A percentile compares a stretch with the other conserved stretches of the same genome.
Evolutionary conservation across 768 basidiomycete genomes (phyloP).

Genomic region (Nidularia sp.): DNA sequence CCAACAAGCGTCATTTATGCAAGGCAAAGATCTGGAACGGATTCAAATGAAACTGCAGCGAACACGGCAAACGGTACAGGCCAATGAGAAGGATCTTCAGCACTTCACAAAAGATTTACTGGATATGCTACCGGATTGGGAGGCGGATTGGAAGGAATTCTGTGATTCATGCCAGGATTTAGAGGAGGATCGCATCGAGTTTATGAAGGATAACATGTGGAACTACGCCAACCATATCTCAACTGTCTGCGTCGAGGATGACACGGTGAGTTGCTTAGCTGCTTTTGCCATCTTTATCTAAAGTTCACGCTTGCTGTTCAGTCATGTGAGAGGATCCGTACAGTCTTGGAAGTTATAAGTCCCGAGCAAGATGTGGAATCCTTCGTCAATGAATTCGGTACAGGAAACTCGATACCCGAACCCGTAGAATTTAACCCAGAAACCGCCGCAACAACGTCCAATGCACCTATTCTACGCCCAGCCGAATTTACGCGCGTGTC

Average conservation of each 20-base stretch:
- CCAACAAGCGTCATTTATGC: slow-evolving; percentile 77
- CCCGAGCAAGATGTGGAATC: slow-evolving; percentile 78
- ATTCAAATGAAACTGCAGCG: slow-evolving; percentile 79
- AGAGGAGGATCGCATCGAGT: slow-evolving; percentile 92
- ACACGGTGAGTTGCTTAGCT: slow-evolving; percentile 55
- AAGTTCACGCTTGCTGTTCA: slow-evolving; percentile 19
- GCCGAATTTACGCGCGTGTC: slow-evolving; percentile 26
- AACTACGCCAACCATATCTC: slow-evolving; percentile 92
- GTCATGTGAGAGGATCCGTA: slow-evolving; percentile 89
- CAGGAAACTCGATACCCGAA: slow-evolving; percentile 78
- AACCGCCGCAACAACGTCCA: slow-evolving; percentile 23
- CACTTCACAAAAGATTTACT: slow-evolving; percentile 74
- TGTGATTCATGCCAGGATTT: slow-evolving; percentile 97
- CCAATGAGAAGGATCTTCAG: slow-evolving; percentile 87
- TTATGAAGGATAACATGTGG: slow-evolving; percentile 94
- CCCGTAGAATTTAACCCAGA: slow-evolving; percentile 75
- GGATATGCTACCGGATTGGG: slow-evolving; percentile 80
- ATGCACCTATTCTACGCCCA: slow-evolving; percentile 15
- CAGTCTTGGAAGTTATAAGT: slow-evolving; percentile 83
- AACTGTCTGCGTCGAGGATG: slow-evolving; percentile 91
- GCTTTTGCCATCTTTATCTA: slow-evolving; percentile 1
- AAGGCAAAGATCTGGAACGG: slow-evolving; percentile 87
- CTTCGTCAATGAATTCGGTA: slow-evolving; percentile 86
- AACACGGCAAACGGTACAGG: slow-evolving; percentile 81
- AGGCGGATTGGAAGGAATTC: slow-evolving; percentile 89